phyloP scores from a whole-genome alignment of 306 rosid species.

The Crotalaria pallida region DNA sequence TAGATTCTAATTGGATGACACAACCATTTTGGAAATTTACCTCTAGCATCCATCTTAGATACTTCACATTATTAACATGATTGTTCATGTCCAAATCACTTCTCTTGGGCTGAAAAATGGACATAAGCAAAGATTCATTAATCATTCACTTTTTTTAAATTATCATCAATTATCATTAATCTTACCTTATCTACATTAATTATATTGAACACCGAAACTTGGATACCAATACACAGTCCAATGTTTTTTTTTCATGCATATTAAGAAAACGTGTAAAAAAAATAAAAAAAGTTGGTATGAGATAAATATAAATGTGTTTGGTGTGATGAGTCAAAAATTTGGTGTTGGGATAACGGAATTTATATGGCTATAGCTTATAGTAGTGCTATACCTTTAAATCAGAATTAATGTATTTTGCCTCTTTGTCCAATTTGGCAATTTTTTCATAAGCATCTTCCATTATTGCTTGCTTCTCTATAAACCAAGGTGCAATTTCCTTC shows the following conservation, averaged over 20 bases:
- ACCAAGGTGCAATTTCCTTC: slow-evolving; percentile 83
- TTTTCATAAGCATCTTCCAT: slow-evolving; percentile 58
- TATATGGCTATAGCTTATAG: too few relatives aligned
- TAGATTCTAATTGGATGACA: neutral
- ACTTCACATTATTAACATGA: slow-evolving; percentile 92
- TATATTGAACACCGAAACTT: too few relatives aligned
- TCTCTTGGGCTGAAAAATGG: slow-evolving; percentile 65
- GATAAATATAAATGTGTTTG: too few relatives aligned
- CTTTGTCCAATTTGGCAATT: slow-evolving; percentile 63
- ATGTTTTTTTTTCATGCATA: too few relatives aligned
- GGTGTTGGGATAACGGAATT: too few relatives aligned
- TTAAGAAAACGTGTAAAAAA: too few relatives aligned
- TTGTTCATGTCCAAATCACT: slow-evolving; percentile 95
- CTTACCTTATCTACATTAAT: too few relatives aligned
- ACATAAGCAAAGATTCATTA: neutral
- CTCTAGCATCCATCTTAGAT: slow-evolving; percentile 92
- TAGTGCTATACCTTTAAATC: slow-evolving; percentile 47
- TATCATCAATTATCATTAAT: too few relatives aligned
- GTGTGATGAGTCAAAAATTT: too few relatives aligned
- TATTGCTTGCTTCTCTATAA: slow-evolving; percentile 70
- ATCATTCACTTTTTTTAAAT: too few relatives aligned
- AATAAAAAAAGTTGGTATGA: too few relatives aligned
- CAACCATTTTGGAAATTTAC: slow-evolving; percentile 33
- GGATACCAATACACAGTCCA: too few relatives aligned
- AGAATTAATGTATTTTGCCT: slow-evolving; percentile 60